Evolutionary conservation across 176 grass and related monocot species (phyloP), one percentile per base, ranked within the genome.

Genomic region (Oryza coarctata): DNA sequence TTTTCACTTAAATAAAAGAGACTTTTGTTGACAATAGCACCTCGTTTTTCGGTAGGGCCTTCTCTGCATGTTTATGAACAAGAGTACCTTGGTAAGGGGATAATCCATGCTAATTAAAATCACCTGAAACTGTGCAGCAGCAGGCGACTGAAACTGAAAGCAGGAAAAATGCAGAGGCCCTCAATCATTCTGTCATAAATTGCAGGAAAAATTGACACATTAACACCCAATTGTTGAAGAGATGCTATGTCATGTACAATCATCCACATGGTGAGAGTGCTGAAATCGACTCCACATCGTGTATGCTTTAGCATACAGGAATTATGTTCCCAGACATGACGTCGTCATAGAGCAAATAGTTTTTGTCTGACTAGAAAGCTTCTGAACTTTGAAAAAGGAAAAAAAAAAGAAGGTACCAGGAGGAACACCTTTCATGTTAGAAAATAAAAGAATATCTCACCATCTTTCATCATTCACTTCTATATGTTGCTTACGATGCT

Each of bases 401-500:
- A 65, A 4, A 3, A 23, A 79, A 50, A 3, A 52, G 71, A 66
- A 75, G 40, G 20, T 35, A 82, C 60, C 68, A 82, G 12, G 55
- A 82, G 41, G 28, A 63, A 73, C 26, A 1, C 81, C 28, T 83
- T 83, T 75, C 35, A 32, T 39, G 36, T 49, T 49, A 31, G 70
- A 66, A 83, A 52, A 74, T 41, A 50, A 65, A 74, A 60, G 41
- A 50, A 82, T 66, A 29, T 75, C 40, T 52, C 71, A 52, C 39
- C 63, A 65, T 65, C 60, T 83, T 75, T 27, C 71, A 75, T 83
- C 71, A 65, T 75, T 75, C 41, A 66, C 9, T 66, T 66, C 28
- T 75, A 83, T 41, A 50, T 75, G 30, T 50, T 82, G 70, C 70
- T 74, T 34, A 74, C 29, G 40, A 66, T 47, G 70, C 60, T 34